phyloP scores from a whole-genome alignment of 106 monocot species.

The Dioscorea zingiberensis region DNA sequence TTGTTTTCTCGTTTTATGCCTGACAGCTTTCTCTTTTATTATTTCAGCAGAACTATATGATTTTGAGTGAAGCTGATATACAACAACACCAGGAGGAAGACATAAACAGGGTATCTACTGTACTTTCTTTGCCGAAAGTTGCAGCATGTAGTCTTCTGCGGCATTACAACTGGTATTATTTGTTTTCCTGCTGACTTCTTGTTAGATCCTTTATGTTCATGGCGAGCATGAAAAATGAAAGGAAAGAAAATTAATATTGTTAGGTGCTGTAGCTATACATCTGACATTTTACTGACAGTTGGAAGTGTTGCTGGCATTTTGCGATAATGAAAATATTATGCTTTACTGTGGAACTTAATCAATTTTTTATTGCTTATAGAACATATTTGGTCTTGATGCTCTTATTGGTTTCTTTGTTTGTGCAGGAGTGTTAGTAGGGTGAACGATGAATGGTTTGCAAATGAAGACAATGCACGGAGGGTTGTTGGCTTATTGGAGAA shows the following conservation, averaged over 20 bases:
- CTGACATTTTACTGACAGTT: no score
- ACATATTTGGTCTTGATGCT: neutral
- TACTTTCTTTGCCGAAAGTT: slow-evolving; percentile 59
- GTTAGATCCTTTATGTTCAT: neutral
- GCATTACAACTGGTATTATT: slow-evolving; percentile 63
- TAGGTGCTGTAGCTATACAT: no score
- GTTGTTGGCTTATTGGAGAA: slow-evolving; percentile 67
- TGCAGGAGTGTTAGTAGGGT: slow-evolving; percentile 81
- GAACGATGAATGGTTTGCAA: slow-evolving; percentile 87
- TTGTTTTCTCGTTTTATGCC: no score
- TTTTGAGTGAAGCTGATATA: slow-evolving; percentile 54
- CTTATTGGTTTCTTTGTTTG: neutral
- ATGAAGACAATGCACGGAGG: slow-evolving; percentile 69
- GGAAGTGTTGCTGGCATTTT: no score
- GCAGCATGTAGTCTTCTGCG: slow-evolving; percentile 66
- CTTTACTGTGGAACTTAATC: no score
- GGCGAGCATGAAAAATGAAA: no score
- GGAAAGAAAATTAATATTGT: no score
- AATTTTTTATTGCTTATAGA: no score
- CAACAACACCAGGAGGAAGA: slow-evolving; percentile 50
- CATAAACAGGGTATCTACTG: slow-evolving; percentile 64
- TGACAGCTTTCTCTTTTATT: neutral
- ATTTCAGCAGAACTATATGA: slow-evolving; percentile 59
- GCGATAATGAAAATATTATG: no score
- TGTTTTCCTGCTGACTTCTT: neutral